Evolutionary conservation across 495 filamentous ascomycete species (phyloP).

Genomic region (Daldinia caldariorum): DNA sequence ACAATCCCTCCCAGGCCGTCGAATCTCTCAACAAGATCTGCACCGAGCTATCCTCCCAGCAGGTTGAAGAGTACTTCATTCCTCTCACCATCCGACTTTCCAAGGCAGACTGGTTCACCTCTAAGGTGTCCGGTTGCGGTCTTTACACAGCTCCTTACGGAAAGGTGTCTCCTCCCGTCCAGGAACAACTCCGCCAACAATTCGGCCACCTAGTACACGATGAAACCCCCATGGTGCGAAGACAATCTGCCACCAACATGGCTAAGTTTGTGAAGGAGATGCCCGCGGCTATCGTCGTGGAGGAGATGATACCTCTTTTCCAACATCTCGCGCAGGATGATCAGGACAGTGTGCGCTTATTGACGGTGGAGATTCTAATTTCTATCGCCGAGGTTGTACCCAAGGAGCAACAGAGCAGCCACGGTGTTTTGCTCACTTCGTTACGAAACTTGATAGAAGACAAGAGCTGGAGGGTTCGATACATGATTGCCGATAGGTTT

Average conservation of each 20-base stretch:
- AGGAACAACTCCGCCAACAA: slow-evolving; percentile 88
- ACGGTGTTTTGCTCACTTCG: slow-evolving; percentile 89
- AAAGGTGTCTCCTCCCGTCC: slow-evolving; percentile 82
- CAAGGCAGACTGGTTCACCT: slow-evolving; percentile 99
- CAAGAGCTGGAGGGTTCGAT: slow-evolving; percentile 98
- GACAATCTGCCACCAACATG: slow-evolving; percentile 94
- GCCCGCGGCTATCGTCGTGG: slow-evolving; percentile 87
- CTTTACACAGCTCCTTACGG: slow-evolving; percentile 92
- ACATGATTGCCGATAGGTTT: slow-evolving; percentile 98
- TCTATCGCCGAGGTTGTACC: slow-evolving; percentile 96
- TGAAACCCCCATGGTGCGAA: slow-evolving; percentile 98
- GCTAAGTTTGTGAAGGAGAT: slow-evolving; percentile 98
- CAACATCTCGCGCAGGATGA: slow-evolving; percentile 95
- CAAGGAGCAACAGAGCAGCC: slow-evolving; percentile 96
- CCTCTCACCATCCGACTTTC: slow-evolving; percentile 93
- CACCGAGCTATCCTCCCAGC: slow-evolving; percentile 83
- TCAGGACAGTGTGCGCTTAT: slow-evolving; percentile 93
- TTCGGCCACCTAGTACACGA: slow-evolving; percentile 94
- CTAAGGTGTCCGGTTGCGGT: slow-evolving; percentile 96
- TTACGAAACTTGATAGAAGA: slow-evolving; percentile 94
- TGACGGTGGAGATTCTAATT: slow-evolving; percentile 96
- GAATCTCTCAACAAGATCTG: slow-evolving; percentile 99
- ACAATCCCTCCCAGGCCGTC: slow-evolving; percentile 73
- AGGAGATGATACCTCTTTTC: slow-evolving; percentile 99
- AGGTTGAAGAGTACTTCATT: slow-evolving; percentile 96